A percentile compares a stretch with the other conserved stretches of the same genome.
phyloP scores from a whole-genome alignment of 768 basidiomycete genomes.

The Albatrellus ellisii region DNA sequence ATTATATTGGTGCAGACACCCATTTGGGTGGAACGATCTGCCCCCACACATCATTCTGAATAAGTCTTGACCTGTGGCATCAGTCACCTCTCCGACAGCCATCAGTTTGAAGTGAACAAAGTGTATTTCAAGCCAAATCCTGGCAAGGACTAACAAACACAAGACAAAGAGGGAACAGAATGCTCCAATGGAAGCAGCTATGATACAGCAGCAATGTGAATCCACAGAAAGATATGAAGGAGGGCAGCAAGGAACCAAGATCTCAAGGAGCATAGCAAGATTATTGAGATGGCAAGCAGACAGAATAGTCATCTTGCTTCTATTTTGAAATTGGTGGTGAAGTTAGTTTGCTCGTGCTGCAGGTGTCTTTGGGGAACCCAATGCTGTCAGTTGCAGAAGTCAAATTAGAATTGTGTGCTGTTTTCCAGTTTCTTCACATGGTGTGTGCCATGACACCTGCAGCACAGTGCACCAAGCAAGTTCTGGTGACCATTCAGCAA shows the following conservation, averaged over 20 bases:
- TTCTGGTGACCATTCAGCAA: conserved; percentile 3
- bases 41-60: neutral
- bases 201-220: no score
- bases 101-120: neutral
- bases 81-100: neutral
- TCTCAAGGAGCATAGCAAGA: no score
- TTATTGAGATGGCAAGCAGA: neutral
- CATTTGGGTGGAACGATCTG: no score
- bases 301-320: neutral
- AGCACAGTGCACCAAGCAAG: conserved; percentile 2
- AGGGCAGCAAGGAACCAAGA: no score
- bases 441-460: conserved; percentile 5
- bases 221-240: neutral
- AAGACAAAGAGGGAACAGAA: neutral
- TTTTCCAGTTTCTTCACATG: conserved; percentile 4
- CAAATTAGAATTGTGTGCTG: conserved; percentile 7
- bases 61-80: neutral
- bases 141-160: neutral
- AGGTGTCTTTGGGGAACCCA: no score
- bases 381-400: conserved; percentile 5
- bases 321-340: neutral
- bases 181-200: no score
- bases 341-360: neutral
- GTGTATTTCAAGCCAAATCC: neutral
- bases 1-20: conserved; percentile 13